Evolutionary conservation across 176 grass and related monocot species (phyloP).

Genomic region (Puccinellia tenuiflora): DNA sequence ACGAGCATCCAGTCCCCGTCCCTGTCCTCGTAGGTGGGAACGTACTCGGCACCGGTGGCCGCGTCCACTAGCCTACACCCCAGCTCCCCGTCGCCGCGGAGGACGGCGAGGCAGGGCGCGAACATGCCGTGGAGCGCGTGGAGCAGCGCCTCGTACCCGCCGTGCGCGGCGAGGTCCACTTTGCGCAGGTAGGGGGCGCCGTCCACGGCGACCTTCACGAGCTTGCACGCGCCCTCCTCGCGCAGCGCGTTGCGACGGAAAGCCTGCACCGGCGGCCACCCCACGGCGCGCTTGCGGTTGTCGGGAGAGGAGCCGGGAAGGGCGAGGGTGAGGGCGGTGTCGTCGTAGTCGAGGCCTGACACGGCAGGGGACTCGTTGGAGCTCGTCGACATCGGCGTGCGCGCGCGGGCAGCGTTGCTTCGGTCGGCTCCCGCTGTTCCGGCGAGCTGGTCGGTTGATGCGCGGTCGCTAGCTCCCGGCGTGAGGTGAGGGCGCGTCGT

Average conservation of each 20-base stretch:
- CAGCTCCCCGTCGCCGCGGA: slow-evolving; percentile 28
- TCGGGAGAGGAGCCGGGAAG: slow-evolving; percentile 42
- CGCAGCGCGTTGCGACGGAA: slow-evolving; percentile 75
- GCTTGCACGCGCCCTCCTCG: slow-evolving; percentile 28
- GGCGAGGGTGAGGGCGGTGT: slow-evolving; percentile 61
- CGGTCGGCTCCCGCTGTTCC: not conserved
- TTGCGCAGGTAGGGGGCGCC: slow-evolving; percentile 82
- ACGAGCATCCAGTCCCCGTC: slow-evolving; percentile 99
- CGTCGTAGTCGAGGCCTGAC: slow-evolving; percentile 66
- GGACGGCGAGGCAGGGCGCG: slow-evolving; percentile 51
- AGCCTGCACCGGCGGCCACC: slow-evolving; percentile 91
- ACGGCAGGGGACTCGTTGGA: slow-evolving; percentile 42
- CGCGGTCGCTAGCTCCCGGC: slow-evolving; percentile 18
- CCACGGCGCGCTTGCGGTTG: slow-evolving; percentile 50
- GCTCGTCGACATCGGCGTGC: not conserved
- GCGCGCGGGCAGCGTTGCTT: not conserved
- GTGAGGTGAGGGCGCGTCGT: not conserved
- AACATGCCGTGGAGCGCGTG: slow-evolving; percentile 65
- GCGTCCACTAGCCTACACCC: slow-evolving; percentile 53
- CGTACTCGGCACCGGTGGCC: slow-evolving; percentile 67
- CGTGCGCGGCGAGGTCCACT: slow-evolving; percentile 61
- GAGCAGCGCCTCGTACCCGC: slow-evolving; percentile 56
- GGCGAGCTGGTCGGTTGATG: not conserved
- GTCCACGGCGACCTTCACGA: slow-evolving; percentile 86
- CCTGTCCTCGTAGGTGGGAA: slow-evolving; percentile 90